A percentile compares a stretch with the other conserved stretches of the same genome.
Evolutionary conservation across 2,329 filamentous ascomycete genomes (phyloP).

Genomic region (Fusarium albosuccineum): DNA sequence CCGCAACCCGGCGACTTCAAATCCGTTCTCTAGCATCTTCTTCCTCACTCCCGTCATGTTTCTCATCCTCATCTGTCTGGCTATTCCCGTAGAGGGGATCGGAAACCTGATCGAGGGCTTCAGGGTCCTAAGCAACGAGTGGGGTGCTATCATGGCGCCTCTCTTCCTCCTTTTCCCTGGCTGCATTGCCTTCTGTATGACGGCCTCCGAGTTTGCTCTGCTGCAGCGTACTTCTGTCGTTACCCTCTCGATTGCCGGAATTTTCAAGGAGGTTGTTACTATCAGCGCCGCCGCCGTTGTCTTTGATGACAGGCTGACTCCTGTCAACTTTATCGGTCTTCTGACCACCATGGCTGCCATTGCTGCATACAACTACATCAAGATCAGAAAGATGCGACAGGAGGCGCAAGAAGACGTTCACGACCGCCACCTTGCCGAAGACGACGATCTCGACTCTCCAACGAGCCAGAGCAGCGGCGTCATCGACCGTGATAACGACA

Average conservation of each 20-base stretch:
- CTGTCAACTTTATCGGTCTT: conserved; percentile 88
- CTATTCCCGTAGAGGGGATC: conserved; percentile 88
- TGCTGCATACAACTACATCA: conserved; percentile 92
- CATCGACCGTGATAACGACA: conserved; percentile 57
- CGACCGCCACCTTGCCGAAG: conserved; percentile 52
- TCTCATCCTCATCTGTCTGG: conserved; percentile 80
- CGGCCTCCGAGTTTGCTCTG: conserved; percentile 93
- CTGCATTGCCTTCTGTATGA: conserved; percentile 94
- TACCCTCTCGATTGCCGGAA: conserved; percentile 94
- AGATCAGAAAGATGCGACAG: conserved; percentile 87
- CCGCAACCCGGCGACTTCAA: conserved; percentile 92
- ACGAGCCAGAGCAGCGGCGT: conserved; percentile 57
- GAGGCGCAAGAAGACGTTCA: conserved; percentile 74
- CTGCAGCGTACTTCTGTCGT: conserved; percentile 96
- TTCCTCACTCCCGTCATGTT: conserved; percentile 99
- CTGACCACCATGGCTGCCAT: conserved; percentile 92
- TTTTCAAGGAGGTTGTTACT: conserved; percentile 98
- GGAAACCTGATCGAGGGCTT: conserved; percentile 75
- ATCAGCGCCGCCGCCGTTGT: conserved; percentile 89
- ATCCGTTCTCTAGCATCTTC: conserved; percentile 97
- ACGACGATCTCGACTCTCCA: conserved; percentile 48
- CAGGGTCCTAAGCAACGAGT: conserved; percentile 71
- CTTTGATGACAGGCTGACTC: conserved; percentile 88
- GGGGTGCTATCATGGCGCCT: conserved; percentile 75
- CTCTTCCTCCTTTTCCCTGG: conserved; percentile 90